Conservation (phyloP, 1,139 yeast species). For the Kurtzmaniella natalensis region DNA sequence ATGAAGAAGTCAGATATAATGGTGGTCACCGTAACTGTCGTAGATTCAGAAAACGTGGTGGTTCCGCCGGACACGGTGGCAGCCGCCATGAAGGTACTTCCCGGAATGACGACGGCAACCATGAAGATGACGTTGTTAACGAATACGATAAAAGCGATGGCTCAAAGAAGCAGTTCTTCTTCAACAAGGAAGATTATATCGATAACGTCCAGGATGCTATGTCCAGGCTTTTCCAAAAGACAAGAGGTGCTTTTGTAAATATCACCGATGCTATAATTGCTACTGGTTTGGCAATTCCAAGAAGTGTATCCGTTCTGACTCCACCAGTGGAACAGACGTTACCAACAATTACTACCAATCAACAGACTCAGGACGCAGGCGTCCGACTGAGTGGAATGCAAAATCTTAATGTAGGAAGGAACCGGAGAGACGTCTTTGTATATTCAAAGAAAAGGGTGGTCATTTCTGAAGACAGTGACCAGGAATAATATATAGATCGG, state of each 20-base stretch:
- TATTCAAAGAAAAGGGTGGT: slow-evolving; percentile 55
- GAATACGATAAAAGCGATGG: too few species aligned
- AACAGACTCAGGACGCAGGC: neutral
- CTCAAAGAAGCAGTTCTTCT: neutral
- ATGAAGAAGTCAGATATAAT: slow-evolving; percentile 6
- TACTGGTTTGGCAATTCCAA: slow-evolving; percentile 57
- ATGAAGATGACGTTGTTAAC: too few species aligned
- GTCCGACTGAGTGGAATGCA: slow-evolving; percentile 2
- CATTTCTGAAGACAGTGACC: slow-evolving; percentile 28
- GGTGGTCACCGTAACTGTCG: slow-evolving; percentile 3
- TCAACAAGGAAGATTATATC: neutral
- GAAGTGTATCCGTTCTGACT: slow-evolving; percentile 43
- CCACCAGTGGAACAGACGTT: too few species aligned
- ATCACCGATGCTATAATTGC: slow-evolving; percentile 55
- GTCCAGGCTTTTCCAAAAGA: slow-evolving; percentile 16
- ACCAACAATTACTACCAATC: slow-evolving; percentile 10
- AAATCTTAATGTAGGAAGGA: slow-evolving; percentile 11
- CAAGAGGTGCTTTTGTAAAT: slow-evolving; percentile 36
- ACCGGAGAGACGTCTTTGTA: slow-evolving; percentile 46
- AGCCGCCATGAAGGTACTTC: too few species aligned
- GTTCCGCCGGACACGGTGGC: neutral
- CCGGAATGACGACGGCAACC: too few species aligned
- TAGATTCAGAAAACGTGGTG: neutral
- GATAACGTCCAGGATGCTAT: slow-evolving; percentile 7
- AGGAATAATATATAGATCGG: too few species aligned